Base-by-base conservation (phyloP, 179 eudicot species). In the Silene noctiflora region DNA sequence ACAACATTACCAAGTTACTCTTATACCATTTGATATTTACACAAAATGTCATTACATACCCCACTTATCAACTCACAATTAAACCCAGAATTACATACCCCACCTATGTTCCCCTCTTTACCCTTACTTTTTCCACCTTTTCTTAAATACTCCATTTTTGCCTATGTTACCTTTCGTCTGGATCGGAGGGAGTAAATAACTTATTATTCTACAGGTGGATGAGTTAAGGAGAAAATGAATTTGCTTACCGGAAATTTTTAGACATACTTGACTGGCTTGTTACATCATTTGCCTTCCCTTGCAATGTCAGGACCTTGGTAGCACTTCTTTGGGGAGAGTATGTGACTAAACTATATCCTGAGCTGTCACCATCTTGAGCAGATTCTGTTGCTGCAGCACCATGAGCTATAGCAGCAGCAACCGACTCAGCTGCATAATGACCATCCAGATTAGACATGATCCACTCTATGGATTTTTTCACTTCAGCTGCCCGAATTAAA, bases 401-500 rank as follows among this genome's bases (percentile, higher is more conserved):
- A 77, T 86, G 87, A 76, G 94, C 94, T 85, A 93, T 89, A 79
- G 97, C 99, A 81, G 94, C 92, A 90, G 97, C 90, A 87, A 96
- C 97, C 61, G 99, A 88, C 74, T 89, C 95, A 81, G 99, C 93
- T 76, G 98, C 98, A 87, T 93, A 91, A 71, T 90, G 95, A 75
- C 93, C 93, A 81, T 89, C 90, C 79, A 90, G 86, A 81, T 91
- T 91, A 77, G 88, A 85, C 93, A 93, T 87, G 67, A 91, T 91
- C 97, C 97, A 91, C 84, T 93, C 98, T 73, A 93, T 90, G 76
- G 95, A 88, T 83, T 85, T 89, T 82, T 93, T 93, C 21, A 93
- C 97, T 81, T 91, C 98, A 78, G 91, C 96, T 64, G 98, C 97
- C 79, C 91, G 89, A 65, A 87, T 77, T 79, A 95, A 82, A 85